Conservation (phyloP, 805 yeast species). For the Saccharomyces mikatae region DNA sequence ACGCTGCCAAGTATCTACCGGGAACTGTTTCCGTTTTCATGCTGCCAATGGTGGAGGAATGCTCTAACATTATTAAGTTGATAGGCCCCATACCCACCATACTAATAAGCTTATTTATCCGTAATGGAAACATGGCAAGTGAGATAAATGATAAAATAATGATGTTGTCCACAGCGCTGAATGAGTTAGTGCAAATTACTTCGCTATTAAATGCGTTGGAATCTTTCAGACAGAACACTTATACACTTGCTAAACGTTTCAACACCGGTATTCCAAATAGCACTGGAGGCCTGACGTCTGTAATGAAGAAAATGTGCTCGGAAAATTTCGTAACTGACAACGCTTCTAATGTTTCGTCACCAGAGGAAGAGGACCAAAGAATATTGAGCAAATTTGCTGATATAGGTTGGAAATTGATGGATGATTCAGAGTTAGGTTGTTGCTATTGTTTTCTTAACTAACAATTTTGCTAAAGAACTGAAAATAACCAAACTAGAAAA, state of each 20-base stretch:
- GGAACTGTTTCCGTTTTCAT: neutral
- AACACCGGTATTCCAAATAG: neutral
- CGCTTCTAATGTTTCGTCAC: neutral
- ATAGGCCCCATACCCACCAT: neutral
- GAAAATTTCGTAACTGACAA: neutral
- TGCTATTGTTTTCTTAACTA: neutral
- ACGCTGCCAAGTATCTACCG: neutral
- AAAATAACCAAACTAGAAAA: neutral
- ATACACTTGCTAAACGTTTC: neutral
- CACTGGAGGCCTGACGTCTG: neutral
- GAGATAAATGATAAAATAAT: neutral
- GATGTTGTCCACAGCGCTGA: neutral
- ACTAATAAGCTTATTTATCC: neutral
- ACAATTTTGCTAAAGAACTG: neutral
- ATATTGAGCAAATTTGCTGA: constrained; percentile 11
- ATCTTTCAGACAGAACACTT: neutral
- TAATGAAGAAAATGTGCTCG: neutral
- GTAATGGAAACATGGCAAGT: neutral
- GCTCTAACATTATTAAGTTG: neutral
- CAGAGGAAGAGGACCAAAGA: neutral
- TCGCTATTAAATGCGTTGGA: neutral
- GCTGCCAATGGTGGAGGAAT: neutral
- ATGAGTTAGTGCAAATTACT: neutral
- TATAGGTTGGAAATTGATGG: constrained; percentile 27
- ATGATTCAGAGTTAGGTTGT: constrained; percentile 29